phyloP scores from a whole-genome alignment of 164 flowering plant genomes.

The Dillenia turbinata region DNA sequence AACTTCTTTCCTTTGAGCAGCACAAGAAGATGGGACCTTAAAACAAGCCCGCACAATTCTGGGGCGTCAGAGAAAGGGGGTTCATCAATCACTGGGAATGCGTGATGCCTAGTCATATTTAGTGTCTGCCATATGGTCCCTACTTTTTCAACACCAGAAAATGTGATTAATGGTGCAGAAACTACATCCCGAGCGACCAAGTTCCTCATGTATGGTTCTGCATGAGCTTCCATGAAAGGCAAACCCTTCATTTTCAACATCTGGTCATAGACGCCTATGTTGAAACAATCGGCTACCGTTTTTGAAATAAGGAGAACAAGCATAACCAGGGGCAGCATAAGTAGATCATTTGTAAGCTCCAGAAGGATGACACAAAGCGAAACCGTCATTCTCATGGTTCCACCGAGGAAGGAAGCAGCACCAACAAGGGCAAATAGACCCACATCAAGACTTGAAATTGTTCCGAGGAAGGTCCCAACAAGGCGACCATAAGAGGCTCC shows the following conservation, averaged over 20 bases:
- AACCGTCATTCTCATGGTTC: slow-evolving; percentile 97
- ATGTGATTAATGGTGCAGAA: slow-evolving; percentile 67
- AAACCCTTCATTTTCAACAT: slow-evolving; percentile 86
- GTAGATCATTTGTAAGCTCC: slow-evolving; percentile 82
- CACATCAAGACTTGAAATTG: slow-evolving; percentile 55
- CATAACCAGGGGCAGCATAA: slow-evolving; percentile 88
- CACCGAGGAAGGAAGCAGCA: slow-evolving; percentile 95
- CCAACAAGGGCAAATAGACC: slow-evolving; percentile 88
- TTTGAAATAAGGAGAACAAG: slow-evolving; percentile 91
- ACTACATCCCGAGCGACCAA: slow-evolving; percentile 81
- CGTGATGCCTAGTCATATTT: slow-evolving; percentile 60
- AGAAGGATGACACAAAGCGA: slow-evolving; percentile 89
- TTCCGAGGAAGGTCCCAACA: slow-evolving; percentile 45
- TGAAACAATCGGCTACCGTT: slow-evolving; percentile 86
- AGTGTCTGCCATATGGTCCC: slow-evolving; percentile 55
- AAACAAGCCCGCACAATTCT: slow-evolving; percentile 72
- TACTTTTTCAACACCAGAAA: slow-evolving; percentile 79
- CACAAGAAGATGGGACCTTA: slow-evolving; percentile 84
- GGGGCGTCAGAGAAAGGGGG: slow-evolving; percentile 74
- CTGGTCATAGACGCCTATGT: slow-evolving; percentile 86
- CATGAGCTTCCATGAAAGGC: slow-evolving; percentile 87
- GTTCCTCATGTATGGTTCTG: slow-evolving; percentile 90
- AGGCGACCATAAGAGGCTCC: slow-evolving; percentile 93
- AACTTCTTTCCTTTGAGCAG: slow-evolving; percentile 68
- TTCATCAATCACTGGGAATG: slow-evolving; percentile 89